phyloP scores from a whole-genome alignment of 2,329 filamentous ascomycete species.

The Myriosclerotinia scirpicola region DNA sequence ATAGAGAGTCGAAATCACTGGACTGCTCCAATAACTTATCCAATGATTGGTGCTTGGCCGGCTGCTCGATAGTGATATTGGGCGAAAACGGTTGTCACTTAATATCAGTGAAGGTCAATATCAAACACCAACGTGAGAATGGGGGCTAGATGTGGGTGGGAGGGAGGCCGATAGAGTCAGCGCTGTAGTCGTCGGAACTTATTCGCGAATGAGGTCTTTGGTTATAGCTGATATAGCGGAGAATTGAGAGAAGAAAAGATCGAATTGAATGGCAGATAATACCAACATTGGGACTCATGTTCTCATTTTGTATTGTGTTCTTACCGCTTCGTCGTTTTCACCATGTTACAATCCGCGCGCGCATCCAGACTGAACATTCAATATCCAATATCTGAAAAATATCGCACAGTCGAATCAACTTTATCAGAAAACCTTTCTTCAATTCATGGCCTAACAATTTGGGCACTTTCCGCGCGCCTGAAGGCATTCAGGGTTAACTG shows the following conservation, averaged over 20 bases:
- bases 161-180: background rate
- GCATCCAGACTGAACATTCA: background rate
- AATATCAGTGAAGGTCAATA: background rate
- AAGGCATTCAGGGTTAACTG: conserved; percentile 18
- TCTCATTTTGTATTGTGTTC: conserved; percentile 16
- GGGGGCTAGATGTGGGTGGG: conserved; percentile 15
- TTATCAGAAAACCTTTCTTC: conserved; percentile 18
- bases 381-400: conserved; percentile 2
- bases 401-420: conserved; percentile 15
- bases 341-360: conserved; percentile 14
- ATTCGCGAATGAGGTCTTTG: background rate
- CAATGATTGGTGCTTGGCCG: conserved; percentile 18
- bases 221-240: conserved; percentile 13
- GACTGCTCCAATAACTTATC: conserved; percentile 3
- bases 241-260: background rate
- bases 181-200: background rate
- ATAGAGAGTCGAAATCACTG: background rate
- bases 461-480: conserved; percentile 35
- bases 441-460: conserved; percentile 24
- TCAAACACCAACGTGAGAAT: conserved; percentile 8
- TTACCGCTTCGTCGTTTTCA: background rate
- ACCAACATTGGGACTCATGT: background rate
- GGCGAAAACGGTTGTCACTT: conserved; percentile 17
- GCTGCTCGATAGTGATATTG: conserved; percentile 10
- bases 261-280: background rate